Base-by-base conservation (phyloP, 2,329 filamentous ascomycete species). In the Pezicula rhizophila region DNA sequence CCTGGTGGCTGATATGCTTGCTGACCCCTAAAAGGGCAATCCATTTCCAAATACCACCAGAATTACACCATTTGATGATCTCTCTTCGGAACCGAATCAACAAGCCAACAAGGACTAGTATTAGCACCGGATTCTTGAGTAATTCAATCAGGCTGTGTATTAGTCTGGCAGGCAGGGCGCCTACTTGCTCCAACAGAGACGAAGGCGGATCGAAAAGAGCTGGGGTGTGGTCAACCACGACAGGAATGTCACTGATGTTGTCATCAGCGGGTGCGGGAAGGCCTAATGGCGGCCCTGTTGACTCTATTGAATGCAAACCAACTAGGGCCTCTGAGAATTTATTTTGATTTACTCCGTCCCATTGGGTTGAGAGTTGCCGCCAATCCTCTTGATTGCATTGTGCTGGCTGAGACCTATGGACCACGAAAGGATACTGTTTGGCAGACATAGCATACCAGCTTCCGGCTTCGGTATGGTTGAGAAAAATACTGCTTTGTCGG, bases 361-460 rank as follows among this genome's bases (percentile, higher is more conserved):
- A 64, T n/a, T 58, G 48, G 26, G 57, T 52, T n/a, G 56, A 46
- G 40, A 59, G 58, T 44, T 79, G 69, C 64, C 73, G 71, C 66
- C 74, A 82, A 50, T 74, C 72, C 47, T 73, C 72, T 43, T 73
- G 71, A 55, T 82, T 81, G 60, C 76, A 81, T 46, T 74, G 67
- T 15, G 64, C 64, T 70, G 70, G 39, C 74, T 70, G 54, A 67
- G 70, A 18, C 71, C 79, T 84, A 46, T 89, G 80, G 18, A 91
- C 85, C 25, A 96, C 89, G 8, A 92, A 77, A 3, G 93, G 93
- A 59, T 96, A 97, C 8, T 82, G 82, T 37, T 76, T 77, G 50
- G 95, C 92, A 1, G 92, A 96, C 69, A 97, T 78, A 28, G 91
- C 93, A 66, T 92, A 99, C 90, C 92, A 97, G 52, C 87, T 87